Base-by-base conservation (phyloP, 805 yeast genomes). In the Sugiyamaella smithiae region DNA sequence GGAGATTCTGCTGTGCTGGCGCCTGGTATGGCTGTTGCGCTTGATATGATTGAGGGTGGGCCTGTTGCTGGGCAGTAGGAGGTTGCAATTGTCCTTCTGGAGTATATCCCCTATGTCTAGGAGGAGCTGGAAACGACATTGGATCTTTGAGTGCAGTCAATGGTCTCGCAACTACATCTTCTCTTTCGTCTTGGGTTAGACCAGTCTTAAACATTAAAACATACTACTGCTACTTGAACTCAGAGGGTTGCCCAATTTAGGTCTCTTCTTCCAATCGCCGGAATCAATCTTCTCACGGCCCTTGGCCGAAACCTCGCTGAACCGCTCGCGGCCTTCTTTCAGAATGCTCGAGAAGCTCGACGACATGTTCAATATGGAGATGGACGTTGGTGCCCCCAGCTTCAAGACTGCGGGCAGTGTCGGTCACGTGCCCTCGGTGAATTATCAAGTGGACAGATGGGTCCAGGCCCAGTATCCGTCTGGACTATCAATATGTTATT, bases 91-190 rank as follows among this genome's bases (percentile, higher is more conserved):
- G 64, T 8, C 56, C 64, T 4, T 48, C 67, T 12, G 59, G 58
- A 8, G 67, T 62, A 16, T 63, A 60, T 12, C 66, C 73, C 23
- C 62, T 64, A n/a, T n/a, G n/a, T 44, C 58, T 64, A 0, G 82
- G 82, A 1, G 79, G 79, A 8, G 73, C 66, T 2, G 78, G 77
- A 46, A 72, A 65, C 7, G 70, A 45, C 9, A 50, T 54, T 17
- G 74, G 66, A 45, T 69, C 68, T 28, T 52, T 61, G 40, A 67
- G 48, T 3, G 68, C 52, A n/a, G 60, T 38, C 53, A 67, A 33
- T 14, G 71, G 63, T 23, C 65, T 38, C n/a, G 62, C 60, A 19
- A 3, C 23, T 36, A 57, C 48, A 3, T 25, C 12, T 4, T 25
- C 23, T 32, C 49, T 50, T 17, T 40, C 44, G 9, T 45, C 53